Evolutionary conservation across 2,329 filamentous ascomycete genomes (phyloP).

Genomic region (Clonostachys sp.): DNA sequence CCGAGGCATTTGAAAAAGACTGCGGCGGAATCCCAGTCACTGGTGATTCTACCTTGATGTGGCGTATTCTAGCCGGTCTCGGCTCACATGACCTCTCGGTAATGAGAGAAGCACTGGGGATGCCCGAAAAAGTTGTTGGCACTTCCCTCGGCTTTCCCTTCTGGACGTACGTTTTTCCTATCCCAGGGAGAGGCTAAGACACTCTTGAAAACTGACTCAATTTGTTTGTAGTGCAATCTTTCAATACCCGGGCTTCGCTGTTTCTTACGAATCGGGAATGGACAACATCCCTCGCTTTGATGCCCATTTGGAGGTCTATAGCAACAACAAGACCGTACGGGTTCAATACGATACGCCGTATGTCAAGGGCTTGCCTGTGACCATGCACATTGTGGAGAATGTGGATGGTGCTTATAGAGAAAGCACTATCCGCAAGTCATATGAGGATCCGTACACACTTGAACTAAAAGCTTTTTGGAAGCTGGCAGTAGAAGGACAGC

Average conservation of each 20-base stretch:
- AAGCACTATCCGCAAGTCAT: conserved; percentile 26
- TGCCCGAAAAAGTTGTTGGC: conserved; percentile 9
- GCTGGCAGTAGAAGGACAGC: conserved; percentile 9
- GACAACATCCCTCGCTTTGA: conserved; percentile 46
- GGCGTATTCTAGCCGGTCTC: conserved; percentile 35
- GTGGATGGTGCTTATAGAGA: conserved; percentile 16
- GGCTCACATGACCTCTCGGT: conserved; percentile 46
- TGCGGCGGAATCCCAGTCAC: conserved; percentile 2
- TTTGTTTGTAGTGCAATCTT: conserved; percentile 26
- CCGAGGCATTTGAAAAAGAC: conserved; percentile 1
- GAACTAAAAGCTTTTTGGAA: conserved; percentile 20
- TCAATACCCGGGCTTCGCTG: conserved; percentile 36
- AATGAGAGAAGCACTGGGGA: conserved; percentile 39
- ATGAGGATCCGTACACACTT: conserved; percentile 28
- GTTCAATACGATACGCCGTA: conserved; percentile 50
- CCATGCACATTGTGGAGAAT: conserved; percentile 34
- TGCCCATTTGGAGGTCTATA: conserved; percentile 43
- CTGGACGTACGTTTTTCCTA: conserved; percentile 13
- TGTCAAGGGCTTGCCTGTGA: conserved; percentile 43
- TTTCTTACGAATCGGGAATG: conserved; percentile 50
- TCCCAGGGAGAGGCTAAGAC: background rate
- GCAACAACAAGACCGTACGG: conserved; percentile 41
- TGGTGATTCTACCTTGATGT: conserved; percentile 8
- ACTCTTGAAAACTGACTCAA: background rate
- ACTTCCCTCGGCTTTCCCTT: conserved; percentile 23